Evolutionary conservation across 495 filamentous ascomycete species (phyloP).

Genomic region (Ramalina intermedia): DNA sequence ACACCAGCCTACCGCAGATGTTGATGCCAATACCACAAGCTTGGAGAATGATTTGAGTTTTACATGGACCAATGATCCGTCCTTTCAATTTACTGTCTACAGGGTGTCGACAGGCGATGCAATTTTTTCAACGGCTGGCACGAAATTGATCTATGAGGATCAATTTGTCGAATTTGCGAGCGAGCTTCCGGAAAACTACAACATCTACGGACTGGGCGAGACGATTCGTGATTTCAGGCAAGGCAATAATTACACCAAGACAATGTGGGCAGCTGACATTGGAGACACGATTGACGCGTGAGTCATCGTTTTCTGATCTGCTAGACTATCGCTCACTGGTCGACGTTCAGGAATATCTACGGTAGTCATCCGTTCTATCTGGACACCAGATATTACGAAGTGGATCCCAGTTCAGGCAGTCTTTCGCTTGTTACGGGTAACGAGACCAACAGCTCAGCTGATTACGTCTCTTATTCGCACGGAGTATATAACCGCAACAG

Average conservation of each 20-base stretch:
- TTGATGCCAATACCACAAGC: slow-evolving; percentile 18
- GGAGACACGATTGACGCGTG: slow-evolving; percentile 43
- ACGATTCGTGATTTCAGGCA: slow-evolving; percentile 43
- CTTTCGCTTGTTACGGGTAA: slow-evolving; percentile 39
- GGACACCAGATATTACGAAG: slow-evolving; percentile 50
- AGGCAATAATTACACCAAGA: slow-evolving; percentile 45
- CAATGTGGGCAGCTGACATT: slow-evolving; percentile 58
- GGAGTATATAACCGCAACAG: slow-evolving; percentile 49
- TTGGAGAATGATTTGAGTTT: slow-evolving; percentile 39
- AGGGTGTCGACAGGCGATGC: slow-evolving; percentile 42
- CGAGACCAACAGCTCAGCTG: slow-evolving; percentile 34
- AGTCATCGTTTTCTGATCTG: slow-evolving; percentile 1
- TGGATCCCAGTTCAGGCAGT: slow-evolving; percentile 32
- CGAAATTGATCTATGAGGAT: slow-evolving; percentile 44
- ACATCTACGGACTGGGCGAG: slow-evolving; percentile 50
- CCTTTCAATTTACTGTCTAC: slow-evolving; percentile 43
- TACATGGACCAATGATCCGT: slow-evolving; percentile 42
- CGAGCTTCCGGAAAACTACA: slow-evolving; percentile 42
- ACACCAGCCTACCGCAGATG: slow-evolving; percentile 37
- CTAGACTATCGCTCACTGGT: neutral
- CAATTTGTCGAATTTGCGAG: slow-evolving; percentile 52
- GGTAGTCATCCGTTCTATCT: slow-evolving; percentile 48
- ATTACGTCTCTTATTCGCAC: slow-evolving; percentile 48
- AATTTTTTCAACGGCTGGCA: slow-evolving; percentile 41
- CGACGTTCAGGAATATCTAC: slow-evolving; percentile 36